Evolutionary conservation across 768 basidiomycete genomes (phyloP).

Genomic region (Tylopilus cervinicoccineus): DNA sequence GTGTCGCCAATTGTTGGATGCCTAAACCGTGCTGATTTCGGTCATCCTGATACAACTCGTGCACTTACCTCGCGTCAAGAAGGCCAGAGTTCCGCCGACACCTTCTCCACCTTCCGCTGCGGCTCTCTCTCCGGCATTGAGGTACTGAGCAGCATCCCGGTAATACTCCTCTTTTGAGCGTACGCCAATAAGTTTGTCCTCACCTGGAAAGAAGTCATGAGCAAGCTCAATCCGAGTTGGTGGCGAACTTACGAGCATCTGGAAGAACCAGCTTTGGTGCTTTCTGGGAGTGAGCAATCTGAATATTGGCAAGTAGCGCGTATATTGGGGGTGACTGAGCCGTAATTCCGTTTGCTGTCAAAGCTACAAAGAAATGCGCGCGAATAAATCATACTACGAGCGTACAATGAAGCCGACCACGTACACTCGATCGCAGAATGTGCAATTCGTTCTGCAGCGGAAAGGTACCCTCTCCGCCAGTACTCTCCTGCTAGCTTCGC

Average conservation of each 20-base stretch:
- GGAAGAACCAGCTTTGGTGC: constrained; percentile 78
- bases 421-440: constrained; percentile 61
- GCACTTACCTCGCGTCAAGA: constrained; percentile 60
- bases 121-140: constrained; percentile 58
- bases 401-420: constrained; percentile 19
- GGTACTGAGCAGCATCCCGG: constrained; percentile 60
- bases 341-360: constrained; percentile 45
- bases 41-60: neutral
- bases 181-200: constrained; percentile 56
- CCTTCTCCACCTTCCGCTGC: constrained; percentile 58
- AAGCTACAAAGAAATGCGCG: constrained; percentile 35
- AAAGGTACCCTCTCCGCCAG: constrained; percentile 72
- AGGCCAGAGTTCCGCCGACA: constrained; percentile 52
- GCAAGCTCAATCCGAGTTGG: neutral
- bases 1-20: constrained; percentile 75
- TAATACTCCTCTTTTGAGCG: constrained; percentile 67
- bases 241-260: constrained; percentile 59
- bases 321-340: constrained; percentile 68
- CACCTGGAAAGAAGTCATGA: constrained; percentile 38
- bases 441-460: constrained; percentile 75
- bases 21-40: constrained; percentile 40
- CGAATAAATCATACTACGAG: constrained; percentile 1
- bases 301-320: constrained; percentile 80
- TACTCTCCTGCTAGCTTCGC: constrained; percentile 84
- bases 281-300: constrained; percentile 71